Percentiles rank a stretch among this genome's conserved stretches.
Conservation (phyloP, 2,329 filamentous ascomycete species). For the Sporothrix phasma region DNA sequence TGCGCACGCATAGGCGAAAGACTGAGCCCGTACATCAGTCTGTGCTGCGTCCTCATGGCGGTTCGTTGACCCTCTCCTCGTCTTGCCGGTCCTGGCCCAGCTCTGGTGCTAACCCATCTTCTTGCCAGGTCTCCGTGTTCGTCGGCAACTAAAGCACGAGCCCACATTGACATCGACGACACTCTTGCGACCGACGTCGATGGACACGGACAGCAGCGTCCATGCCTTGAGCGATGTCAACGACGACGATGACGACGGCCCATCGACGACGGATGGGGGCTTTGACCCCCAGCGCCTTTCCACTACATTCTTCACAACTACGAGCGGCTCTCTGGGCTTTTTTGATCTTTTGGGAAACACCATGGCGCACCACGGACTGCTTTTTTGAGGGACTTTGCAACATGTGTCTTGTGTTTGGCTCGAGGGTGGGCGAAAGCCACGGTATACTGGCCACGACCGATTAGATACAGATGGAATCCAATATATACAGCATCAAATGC, state of each 20-base stretch:
- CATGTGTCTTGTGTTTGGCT: background rate
- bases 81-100: background rate
- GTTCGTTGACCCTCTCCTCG: constrained; percentile 34
- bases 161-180: background rate
- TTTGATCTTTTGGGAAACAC: background rate
- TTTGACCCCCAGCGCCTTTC: background rate
- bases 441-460: background rate
- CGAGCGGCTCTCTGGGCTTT: background rate
- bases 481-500: background rate
- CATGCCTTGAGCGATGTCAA: background rate
- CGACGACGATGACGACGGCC: background rate
- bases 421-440: background rate
- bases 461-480: background rate
- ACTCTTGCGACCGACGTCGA: too few species aligned
- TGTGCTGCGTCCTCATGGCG: constrained; percentile 91
- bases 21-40: constrained; percentile 86
- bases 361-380: background rate
- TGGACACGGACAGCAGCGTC: background rate
- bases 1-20: constrained; percentile 85
- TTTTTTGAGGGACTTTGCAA: background rate
- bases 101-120: constrained; percentile 2
- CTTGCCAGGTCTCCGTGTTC: constrained; percentile 16
- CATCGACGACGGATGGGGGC: background rate
- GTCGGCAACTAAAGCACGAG: constrained; percentile 13
- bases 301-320: background rate